Base-by-base conservation (phyloP, 495 filamentous ascomycete species). In the Penicillium maclennaniae region DNA sequence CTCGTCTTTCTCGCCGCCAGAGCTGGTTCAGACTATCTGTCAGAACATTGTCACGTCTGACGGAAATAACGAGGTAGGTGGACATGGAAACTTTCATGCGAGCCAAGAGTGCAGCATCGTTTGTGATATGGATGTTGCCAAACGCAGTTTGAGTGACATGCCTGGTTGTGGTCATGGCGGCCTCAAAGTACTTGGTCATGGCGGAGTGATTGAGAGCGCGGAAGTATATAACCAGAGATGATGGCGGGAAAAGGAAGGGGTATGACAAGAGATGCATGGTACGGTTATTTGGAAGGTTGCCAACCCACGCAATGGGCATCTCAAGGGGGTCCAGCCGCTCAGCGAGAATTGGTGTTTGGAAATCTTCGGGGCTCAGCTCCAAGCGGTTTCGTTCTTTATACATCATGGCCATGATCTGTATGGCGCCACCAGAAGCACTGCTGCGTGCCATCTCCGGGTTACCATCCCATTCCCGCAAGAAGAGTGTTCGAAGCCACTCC, bases 21-120 rank as follows among this genome's bases (percentile, higher is more conserved):
- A 97, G 76, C 63, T 95, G 89, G 61, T 96, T 83, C 47, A 96
- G 82, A 2, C 92, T 84, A 70, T 96, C 91, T 9, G 77, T 63
- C 0, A 98, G 71, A 1, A 92, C 77, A 51, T 82, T 74, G 17
- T 84, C 79, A 38, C 92, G 80, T 7, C 86, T 77, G 28, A 96
- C 84, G 38, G 88, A 81, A 2, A 97, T 71, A 25, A 95, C 83
- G 3, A 96, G 70, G 56, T 91, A 95, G 27, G 82, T 85, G 6
- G 81, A 78, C 36, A 83, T 80, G 2, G 87, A 83, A 1, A 76
- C 79, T 27, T 77, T 80, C 53, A 96, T 69, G 6, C 82, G 79
- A 7, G 81, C 74, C n/a, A 79, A 64, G 15, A 92, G 74, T 2
- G 75, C 70, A 4, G 78, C 69, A 3, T 75, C 75, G 41, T 79